Conservation (phyloP, 768 basidiomycete genomes). For the Collybia mongolica region DNA sequence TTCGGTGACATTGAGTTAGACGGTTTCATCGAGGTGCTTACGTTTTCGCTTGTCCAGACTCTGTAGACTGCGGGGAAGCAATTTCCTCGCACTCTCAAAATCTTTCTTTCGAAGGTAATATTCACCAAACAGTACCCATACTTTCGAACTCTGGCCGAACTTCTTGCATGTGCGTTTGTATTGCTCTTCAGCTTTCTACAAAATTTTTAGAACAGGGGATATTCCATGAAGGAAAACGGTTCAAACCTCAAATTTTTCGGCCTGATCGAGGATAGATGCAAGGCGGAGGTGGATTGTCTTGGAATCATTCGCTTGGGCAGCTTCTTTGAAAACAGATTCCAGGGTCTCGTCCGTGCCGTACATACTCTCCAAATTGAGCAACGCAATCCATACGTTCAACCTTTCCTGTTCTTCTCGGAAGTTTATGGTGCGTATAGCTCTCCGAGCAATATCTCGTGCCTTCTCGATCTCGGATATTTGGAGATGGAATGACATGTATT, state of each 20-base stretch:
- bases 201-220: neutral
- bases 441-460: constrained; percentile 82
- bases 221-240: constrained; percentile 4
- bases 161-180: constrained; percentile 89
- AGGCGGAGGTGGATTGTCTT: constrained; percentile 87
- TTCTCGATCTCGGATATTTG: constrained; percentile 97
- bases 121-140: constrained; percentile 89
- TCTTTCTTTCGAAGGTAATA: constrained; percentile 74
- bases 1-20: neutral
- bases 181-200: constrained; percentile 90
- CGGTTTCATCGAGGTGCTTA: constrained; percentile 36
- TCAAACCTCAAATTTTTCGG: constrained; percentile 75
- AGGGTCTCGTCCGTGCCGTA: constrained; percentile 85
- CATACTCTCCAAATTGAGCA: constrained; percentile 91
- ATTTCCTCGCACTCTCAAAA: constrained; percentile 77
- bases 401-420: constrained; percentile 97
- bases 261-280: constrained; percentile 81
- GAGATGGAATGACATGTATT: constrained; percentile 98
- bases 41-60: constrained; percentile 93
- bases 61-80: constrained; percentile 86
- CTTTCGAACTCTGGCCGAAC: constrained; percentile 90
- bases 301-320: constrained; percentile 86
- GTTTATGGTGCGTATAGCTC: constrained; percentile 83
- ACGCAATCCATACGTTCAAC: constrained; percentile 95
- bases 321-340: constrained; percentile 87